Base-by-base conservation (phyloP, 164 flowering plant genomes). In the Houttuynia cordata region DNA sequence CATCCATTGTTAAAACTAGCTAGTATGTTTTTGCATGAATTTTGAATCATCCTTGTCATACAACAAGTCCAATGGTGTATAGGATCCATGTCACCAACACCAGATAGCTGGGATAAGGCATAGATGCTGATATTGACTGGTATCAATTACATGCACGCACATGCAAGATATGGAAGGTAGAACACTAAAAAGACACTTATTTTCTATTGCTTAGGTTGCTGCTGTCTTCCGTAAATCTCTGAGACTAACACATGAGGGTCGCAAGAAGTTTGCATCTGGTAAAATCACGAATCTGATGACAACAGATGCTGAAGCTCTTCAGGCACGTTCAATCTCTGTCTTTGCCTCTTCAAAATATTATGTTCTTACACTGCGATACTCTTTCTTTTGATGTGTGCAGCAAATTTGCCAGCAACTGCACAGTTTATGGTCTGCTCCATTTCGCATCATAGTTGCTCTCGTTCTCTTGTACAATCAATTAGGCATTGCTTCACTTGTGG, bases 241-340 rank as follows among this genome's bases (percentile, higher is more conserved):
- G 50, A 81, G 85, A 75, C 74, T 93, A 56, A 90, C 96, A 50
- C 83, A 86, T 71, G 96, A 90, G 72, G 75, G 85, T 63, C 99
- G 97, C 22, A 79, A 70, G 70, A 75, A 75, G 55, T 82, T 90
- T 70, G 64, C 91, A 17, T 72, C 96, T 67, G 97, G 99, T 62
- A 93, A 93, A 78, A 86, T 93, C 63, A 93, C 99, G 60, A 93
- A 93, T 78, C 71, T 93, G 79, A 90, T 93, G 92, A 93, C 99
- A 47, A 88, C 96, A 50, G 99, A 93, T 83, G 92, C 97, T 71
- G 96, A 88, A 70, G 63, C 97, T 60, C 89, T 93, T 56, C 96
- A 90, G 99, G 98, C 68, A 77, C 71, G 73, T 49, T 47, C 41
- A 45, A 12, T 12, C 49, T 45, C 49, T 12, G 14, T 45, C 17